Evolutionary conservation across 371 early-diverging fungal species (phyloP).

Genomic region (Apophysomyces elegans): DNA sequence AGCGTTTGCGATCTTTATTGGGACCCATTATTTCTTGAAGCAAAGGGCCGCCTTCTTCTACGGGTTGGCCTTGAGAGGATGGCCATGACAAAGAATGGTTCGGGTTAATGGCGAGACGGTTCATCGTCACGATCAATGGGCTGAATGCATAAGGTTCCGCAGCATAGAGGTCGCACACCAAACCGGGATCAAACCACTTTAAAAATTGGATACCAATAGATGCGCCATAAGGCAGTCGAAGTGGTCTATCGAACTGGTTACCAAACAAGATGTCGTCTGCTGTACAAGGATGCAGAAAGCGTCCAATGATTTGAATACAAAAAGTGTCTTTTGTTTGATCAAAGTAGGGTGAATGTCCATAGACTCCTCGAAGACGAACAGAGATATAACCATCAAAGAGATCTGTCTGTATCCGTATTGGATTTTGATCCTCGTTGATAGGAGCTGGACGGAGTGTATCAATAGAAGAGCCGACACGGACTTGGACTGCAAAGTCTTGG

Average conservation of each 20-base stretch:
- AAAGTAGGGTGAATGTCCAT: conserved; percentile 58
- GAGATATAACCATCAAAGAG: conserved; percentile 69
- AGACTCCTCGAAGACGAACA: conserved; percentile 64
- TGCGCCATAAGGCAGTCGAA: conserved; percentile 73
- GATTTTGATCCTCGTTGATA: conserved; percentile 71
- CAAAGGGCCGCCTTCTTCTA: conserved; percentile 42
- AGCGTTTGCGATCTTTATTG: conserved; percentile 44
- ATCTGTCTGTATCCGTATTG: conserved; percentile 64
- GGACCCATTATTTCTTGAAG: conserved; percentile 21
- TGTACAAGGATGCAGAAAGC: conserved; percentile 67
- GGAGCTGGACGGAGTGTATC: conserved; percentile 56
- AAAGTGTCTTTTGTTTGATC: conserved; percentile 56
- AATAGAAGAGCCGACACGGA: conserved; percentile 65
- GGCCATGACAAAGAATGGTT: conserved; percentile 41
- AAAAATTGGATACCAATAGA: conserved; percentile 78
- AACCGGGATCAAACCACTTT: conserved; percentile 79
- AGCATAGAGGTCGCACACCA: conserved; percentile 72
- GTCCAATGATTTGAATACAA: conserved; percentile 72
- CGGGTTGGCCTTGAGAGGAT: conserved; percentile 42
- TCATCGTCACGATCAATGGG: conserved; percentile 78
- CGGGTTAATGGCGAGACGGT: conserved; percentile 57
- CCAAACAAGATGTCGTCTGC: conserved; percentile 81
- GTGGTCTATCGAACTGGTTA: conserved; percentile 73
- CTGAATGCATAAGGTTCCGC: conserved; percentile 78
- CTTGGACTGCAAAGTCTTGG: conserved; percentile 15